phyloP scores from a whole-genome alignment of 192 early-diverging fungal species.

The Rhizoclosmatium globosum region DNA sequence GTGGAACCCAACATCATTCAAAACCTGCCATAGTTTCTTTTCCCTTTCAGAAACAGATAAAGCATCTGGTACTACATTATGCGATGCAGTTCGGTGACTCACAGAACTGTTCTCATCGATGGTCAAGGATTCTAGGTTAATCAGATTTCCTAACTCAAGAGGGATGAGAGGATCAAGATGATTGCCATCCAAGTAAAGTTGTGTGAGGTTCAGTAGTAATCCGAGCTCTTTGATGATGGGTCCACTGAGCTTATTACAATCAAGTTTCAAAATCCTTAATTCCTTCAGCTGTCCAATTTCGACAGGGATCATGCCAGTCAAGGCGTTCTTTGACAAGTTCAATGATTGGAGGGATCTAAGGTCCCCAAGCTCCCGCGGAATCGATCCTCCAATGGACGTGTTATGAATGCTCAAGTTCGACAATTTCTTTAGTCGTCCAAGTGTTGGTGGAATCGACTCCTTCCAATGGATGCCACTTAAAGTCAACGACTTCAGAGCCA shows the following conservation, averaged over 20 bases:
- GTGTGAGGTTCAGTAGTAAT: neutral
- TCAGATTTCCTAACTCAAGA: neutral
- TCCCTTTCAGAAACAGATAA: neutral
- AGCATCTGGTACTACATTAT: neutral
- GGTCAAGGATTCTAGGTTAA: neutral
- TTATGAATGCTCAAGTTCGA: neutral
- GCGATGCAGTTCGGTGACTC: neutral
- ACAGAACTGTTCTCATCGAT: neutral
- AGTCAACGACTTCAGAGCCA: neutral
- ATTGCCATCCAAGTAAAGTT: neutral
- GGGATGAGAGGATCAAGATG: neutral
- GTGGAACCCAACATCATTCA: neutral
- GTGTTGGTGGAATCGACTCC: neutral
- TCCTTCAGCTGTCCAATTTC: neutral
- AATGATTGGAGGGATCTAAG: neutral
- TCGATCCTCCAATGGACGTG: neutral
- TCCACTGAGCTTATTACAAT: neutral
- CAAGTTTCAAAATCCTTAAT: neutral
- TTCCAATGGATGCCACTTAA: neutral
- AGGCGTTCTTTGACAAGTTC: neutral
- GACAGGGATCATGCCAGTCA: neutral
- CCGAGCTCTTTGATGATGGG: neutral
- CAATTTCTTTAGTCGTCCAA: neutral
- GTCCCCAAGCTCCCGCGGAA: neutral
- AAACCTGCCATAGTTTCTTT: neutral